Conservation (phyloP, 2,329 filamentous ascomycete genomes). For the Fonsecaea nubica region DNA sequence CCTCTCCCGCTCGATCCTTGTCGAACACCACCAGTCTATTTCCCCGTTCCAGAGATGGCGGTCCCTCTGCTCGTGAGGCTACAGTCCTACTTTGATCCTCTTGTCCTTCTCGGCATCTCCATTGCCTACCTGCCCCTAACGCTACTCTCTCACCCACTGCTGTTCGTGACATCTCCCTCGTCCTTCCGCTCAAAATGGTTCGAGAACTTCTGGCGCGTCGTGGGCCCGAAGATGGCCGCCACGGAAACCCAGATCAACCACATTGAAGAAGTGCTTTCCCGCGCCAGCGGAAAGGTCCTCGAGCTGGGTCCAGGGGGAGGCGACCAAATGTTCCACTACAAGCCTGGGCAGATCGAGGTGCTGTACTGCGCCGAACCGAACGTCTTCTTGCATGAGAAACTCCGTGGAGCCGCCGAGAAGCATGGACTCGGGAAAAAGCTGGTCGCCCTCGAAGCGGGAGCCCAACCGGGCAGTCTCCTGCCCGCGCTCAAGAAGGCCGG, state of each 20-base stretch:
- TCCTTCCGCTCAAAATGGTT: constrained; percentile 38
- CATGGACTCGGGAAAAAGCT: constrained; percentile 47
- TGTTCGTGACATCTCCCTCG: constrained; percentile 27
- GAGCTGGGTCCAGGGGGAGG: constrained; percentile 56
- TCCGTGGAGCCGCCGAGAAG: constrained; percentile 45
- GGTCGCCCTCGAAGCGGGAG: constrained; percentile 47
- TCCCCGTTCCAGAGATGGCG: constrained; percentile 15
- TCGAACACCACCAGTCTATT: not conserved
- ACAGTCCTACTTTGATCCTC: constrained; percentile 26
- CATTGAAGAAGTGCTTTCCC: constrained; percentile 39
- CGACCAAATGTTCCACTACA: constrained; percentile 52
- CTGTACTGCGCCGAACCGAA: constrained; percentile 55
- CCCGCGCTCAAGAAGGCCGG: constrained; percentile 54
- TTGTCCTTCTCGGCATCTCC: constrained; percentile 30
- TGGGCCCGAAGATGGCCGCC: constrained; percentile 37
- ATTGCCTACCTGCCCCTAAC: constrained; percentile 30
- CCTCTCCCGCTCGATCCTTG: not conserved
- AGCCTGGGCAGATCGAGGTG: constrained; percentile 43
- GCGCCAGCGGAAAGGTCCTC: constrained; percentile 48
- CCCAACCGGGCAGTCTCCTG: constrained; percentile 54
- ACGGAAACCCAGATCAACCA: constrained; percentile 32
- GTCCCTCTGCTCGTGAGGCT: constrained; percentile 22
- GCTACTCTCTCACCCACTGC: constrained; percentile 28
- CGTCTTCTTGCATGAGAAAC: constrained; percentile 42
- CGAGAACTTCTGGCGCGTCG: constrained; percentile 32